phyloP scores from a whole-genome alignment of 306 rosid genomes.

The Bauhinia variegata region DNA sequence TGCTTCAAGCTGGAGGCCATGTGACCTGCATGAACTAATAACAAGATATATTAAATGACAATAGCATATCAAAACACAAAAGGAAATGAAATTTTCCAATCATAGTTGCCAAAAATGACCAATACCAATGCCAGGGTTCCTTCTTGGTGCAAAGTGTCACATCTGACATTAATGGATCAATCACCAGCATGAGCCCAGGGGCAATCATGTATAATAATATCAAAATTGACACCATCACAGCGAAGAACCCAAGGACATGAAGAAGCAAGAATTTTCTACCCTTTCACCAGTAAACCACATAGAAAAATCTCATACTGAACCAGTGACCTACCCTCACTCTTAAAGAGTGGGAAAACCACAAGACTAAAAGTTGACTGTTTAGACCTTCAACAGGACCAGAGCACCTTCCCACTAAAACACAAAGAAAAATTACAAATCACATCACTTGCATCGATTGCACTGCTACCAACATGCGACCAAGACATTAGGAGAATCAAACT shows the following conservation, averaged over 20 bases:
- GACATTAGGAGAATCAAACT: constrained; percentile 6
- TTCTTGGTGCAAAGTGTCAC: background rate
- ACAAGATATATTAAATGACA: constrained; percentile 23
- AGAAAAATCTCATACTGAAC: constrained; percentile 13
- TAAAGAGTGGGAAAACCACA: constrained; percentile 5
- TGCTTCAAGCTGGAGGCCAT: constrained; percentile 77
- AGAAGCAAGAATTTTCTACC: constrained; percentile 23
- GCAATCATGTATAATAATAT: constrained; percentile 7
- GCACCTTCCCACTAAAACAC: constrained; percentile 13
- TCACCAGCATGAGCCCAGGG: constrained; percentile 29
- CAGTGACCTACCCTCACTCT: constrained; percentile 19
- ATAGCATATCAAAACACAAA: constrained; percentile 6
- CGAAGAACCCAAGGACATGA: constrained; percentile 21
- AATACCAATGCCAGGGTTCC: constrained; percentile 4
- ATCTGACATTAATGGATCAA: too few relatives aligned
- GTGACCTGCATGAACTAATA: constrained; percentile 56
- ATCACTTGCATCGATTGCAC: constrained; percentile 7
- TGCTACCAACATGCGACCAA: background rate
- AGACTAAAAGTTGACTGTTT: constrained; percentile 9
- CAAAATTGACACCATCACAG: constrained; percentile 28
- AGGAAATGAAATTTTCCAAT: constrained; percentile 21
- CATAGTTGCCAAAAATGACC: background rate
- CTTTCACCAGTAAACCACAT: constrained; percentile 12
- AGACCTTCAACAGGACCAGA: background rate
- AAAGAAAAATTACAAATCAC: constrained; percentile 11